These are phyloP conservation scores for Cyberlindnera mississippiensis DNA, from an alignment of 805 yeast species.

Conservation along the genomic window DNA sequence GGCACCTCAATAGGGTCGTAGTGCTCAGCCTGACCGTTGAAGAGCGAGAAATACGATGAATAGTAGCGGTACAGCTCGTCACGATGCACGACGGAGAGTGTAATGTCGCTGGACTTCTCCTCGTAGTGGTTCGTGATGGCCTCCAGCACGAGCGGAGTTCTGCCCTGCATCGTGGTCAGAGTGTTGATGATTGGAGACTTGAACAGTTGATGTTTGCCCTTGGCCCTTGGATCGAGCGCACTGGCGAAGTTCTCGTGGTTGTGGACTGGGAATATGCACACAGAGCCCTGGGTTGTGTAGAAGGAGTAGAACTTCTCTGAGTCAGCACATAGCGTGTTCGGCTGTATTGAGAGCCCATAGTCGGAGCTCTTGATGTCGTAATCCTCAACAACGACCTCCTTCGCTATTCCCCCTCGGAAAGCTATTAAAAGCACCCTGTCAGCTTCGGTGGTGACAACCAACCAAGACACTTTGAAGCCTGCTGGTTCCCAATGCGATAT, in stretches of 20 bases:
- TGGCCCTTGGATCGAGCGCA: conserved; percentile 9
- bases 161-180: conserved; percentile 16
- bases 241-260: conserved; percentile 15
- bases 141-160: conserved; percentile 18
- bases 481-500: conserved; percentile 10
- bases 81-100: conserved; percentile 15
- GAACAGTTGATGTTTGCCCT: conserved; percentile 10
- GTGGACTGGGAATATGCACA: conserved; percentile 11
- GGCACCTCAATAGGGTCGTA: conserved; percentile 5
- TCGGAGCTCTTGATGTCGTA: conserved; percentile 10
- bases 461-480: conserved; percentile 13
- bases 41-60: conserved; percentile 10
- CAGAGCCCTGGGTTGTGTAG: conserved; percentile 19
- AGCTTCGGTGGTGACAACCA: conserved; percentile 15
- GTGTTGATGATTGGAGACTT: conserved; percentile 13
- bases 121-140: conserved; percentile 13
- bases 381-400: conserved; percentile 14
- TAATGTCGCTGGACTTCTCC: conserved; percentile 3
- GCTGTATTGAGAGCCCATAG: conserved; percentile 10
- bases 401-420: conserved; percentile 9
- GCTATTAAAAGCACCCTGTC: conserved; percentile 17
- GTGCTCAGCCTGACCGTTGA: conserved; percentile 4
- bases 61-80: conserved; percentile 19
- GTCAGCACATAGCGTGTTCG: conserved; percentile 15
- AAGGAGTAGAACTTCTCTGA: conserved; percentile 11